Percentiles rank a stretch among this genome's conserved stretches.
Conservation (phyloP, 2,329 filamentous ascomycete genomes). For the Xylaria sp. region DNA sequence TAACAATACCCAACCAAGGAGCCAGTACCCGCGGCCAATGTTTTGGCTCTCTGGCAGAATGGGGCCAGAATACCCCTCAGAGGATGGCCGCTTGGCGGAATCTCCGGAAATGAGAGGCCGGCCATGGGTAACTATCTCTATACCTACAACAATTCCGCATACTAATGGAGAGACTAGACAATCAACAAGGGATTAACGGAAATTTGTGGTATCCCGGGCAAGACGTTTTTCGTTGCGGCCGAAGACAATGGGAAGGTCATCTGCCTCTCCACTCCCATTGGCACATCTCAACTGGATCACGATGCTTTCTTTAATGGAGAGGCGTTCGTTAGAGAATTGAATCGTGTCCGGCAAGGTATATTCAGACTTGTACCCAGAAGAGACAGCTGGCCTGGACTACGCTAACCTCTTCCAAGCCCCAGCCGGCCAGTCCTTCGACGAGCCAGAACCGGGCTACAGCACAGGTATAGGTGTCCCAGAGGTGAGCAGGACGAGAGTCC, state of each 20-base stretch:
- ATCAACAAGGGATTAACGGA: slow-evolving; percentile 63
- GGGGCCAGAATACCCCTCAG: slow-evolving; percentile 39
- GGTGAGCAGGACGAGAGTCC: slow-evolving; percentile 29
- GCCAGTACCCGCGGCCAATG: slow-evolving; percentile 48
- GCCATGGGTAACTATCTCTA: slow-evolving; percentile 50
- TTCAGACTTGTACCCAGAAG: not conserved
- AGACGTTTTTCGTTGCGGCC: slow-evolving; percentile 63
- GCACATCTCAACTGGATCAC: slow-evolving; percentile 42
- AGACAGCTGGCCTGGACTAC: not conserved
- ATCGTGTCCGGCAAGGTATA: slow-evolving; percentile 54
- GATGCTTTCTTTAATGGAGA: slow-evolving; percentile 59
- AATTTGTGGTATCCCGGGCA: slow-evolving; percentile 62
- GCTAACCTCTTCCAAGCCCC: slow-evolving; percentile 11
- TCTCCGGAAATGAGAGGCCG: slow-evolving; percentile 51
- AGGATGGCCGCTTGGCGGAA: slow-evolving; percentile 52
- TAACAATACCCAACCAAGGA: slow-evolving; percentile 52
- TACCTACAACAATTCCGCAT: not conserved
- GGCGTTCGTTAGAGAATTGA: slow-evolving; percentile 54
- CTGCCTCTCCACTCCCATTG: slow-evolving; percentile 50
- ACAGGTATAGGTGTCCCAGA: slow-evolving; percentile 31
- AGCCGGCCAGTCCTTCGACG: slow-evolving; percentile 28
- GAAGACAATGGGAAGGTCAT: slow-evolving; percentile 57
- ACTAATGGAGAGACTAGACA: slow-evolving; percentile 50
- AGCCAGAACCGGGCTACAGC: slow-evolving; percentile 35
- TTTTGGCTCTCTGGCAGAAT: slow-evolving; percentile 47